phyloP scores from a whole-genome alignment of 1,284 basidiomycete species.

The Ganoderma boninense region DNA sequence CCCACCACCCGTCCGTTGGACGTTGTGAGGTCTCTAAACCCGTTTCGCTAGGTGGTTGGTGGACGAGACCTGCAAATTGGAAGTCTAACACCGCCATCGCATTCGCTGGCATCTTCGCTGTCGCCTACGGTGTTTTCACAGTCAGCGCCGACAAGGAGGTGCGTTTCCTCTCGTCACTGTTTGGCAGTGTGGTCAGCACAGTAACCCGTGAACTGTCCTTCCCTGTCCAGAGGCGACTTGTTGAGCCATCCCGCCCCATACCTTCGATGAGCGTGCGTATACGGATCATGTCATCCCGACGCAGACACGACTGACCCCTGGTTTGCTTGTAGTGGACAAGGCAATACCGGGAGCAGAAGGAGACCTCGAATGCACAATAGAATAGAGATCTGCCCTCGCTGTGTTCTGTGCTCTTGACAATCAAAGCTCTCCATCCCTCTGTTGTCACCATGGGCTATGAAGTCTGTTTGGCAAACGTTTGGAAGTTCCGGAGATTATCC shows the following conservation, averaged over 20 bases:
- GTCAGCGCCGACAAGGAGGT: conserved; percentile 75
- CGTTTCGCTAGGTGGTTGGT: conserved; percentile 72
- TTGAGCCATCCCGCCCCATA: conserved; percentile 62
- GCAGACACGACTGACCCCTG: neutral
- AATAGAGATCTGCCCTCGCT: conserved; percentile 4
- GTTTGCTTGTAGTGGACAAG: conserved; percentile 24
- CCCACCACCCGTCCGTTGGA: neutral
- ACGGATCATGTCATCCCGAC: neutral
- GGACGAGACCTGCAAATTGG: conserved; percentile 77
- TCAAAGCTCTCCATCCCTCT: neutral
- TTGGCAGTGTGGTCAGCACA: neutral
- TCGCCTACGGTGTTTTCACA: conserved; percentile 67
- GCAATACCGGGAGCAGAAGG: conserved; percentile 29
- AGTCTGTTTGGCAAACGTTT: neutral
- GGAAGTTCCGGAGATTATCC: conserved; percentile 1
- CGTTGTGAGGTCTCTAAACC: neutral
- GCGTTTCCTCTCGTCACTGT: conserved; percentile 36
- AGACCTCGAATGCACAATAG: conserved; percentile 9
- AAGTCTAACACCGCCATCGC: conserved; percentile 70
- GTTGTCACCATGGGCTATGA: neutral
- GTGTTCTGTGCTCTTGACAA: neutral
- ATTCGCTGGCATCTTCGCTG: conserved; percentile 62
- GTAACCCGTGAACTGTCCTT: neutral
- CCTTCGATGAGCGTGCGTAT: conserved; percentile 68
- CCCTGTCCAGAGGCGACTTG: conserved; percentile 35